Conservation (phyloP, 106 monocot genomes). For the Platanthera zijinensis region DNA sequence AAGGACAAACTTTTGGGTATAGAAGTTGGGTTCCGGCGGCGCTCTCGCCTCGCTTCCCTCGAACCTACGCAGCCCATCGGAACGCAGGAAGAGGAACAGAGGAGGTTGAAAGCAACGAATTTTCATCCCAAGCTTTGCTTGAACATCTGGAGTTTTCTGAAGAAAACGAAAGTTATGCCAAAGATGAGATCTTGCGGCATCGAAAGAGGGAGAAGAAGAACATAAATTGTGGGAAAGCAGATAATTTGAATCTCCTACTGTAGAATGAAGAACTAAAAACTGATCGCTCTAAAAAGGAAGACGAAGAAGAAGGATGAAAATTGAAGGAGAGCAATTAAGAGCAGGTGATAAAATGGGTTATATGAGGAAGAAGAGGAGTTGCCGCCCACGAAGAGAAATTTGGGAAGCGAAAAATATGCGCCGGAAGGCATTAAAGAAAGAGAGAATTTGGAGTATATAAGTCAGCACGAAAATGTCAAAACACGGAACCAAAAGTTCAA, state of each 20-base stretch:
- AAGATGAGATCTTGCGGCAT: background rate
- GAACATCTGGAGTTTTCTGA: no score
- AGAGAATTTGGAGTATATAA: background rate
- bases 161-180: background rate
- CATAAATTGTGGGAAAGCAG: background rate
- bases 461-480: background rate
- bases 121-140: background rate
- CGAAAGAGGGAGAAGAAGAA: background rate
- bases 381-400: conserved; percentile 4
- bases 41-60: conserved; percentile 33
- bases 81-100: background rate
- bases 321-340: background rate
- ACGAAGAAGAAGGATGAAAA: background rate
- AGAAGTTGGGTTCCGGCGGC: conserved; percentile 10
- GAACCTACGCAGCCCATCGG: conserved; percentile 80
- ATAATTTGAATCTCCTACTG: background rate
- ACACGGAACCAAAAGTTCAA: background rate
- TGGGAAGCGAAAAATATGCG: background rate
- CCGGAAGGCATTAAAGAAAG: background rate
- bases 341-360: background rate
- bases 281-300: background rate
- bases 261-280: background rate
- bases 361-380: background rate
- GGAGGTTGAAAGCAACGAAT: background rate
- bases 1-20: conserved; percentile 31